Evolutionary conservation across 495 filamentous ascomycete genomes (phyloP), one percentile per base, ranked within the genome.

Genomic region (Neurospora tetraspora): DNA sequence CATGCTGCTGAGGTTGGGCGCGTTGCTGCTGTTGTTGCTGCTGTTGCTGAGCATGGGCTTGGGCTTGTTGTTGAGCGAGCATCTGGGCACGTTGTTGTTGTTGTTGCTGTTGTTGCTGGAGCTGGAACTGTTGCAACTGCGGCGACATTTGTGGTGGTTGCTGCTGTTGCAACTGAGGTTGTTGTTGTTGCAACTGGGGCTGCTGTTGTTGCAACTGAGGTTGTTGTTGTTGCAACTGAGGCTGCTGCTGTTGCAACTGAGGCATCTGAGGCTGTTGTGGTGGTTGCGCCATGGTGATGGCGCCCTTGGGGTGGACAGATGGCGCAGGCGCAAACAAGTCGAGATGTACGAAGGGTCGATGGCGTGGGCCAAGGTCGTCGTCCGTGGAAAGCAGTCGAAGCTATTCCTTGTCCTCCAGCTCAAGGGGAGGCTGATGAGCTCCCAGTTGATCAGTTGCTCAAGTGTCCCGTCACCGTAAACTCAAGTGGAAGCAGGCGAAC

Each of bases 211-310:
- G 72, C 68, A 71, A 77, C 23, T 73, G 74, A 16, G 47, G 47
- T 2, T 45, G 18, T n/a, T 74, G 70, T 11, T 71, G 68, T 23
- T 72, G 70, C 27, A 72, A 65, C 40, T 75, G 78, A 16, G 72
- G 27, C 59, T 69, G 71, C 8, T 73, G 71, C 7, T 70, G 72
- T 39, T 65, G 72, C 68, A 71, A 27, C 36, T 75, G 77, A 2
- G 76, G 71, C 72, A 73, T 74, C 39, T 85, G 89, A 23, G 88
- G 88, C 27, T 84, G 85, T 27, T 85, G 85, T 70, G 89, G 88
- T 72, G 88, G 88, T 84, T 92, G 90, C 77, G 89, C 88, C 91
- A 92, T 93, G 78, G 70, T 83, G 70, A 11, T 23, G 37, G 61
- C 14, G 68, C 39, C 39, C 31, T 39, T 20, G 10, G 59, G 31